Evolutionary conservation across 208 protist species (phyloP).

Genomic region (Naegleria lovaniensis): DNA sequence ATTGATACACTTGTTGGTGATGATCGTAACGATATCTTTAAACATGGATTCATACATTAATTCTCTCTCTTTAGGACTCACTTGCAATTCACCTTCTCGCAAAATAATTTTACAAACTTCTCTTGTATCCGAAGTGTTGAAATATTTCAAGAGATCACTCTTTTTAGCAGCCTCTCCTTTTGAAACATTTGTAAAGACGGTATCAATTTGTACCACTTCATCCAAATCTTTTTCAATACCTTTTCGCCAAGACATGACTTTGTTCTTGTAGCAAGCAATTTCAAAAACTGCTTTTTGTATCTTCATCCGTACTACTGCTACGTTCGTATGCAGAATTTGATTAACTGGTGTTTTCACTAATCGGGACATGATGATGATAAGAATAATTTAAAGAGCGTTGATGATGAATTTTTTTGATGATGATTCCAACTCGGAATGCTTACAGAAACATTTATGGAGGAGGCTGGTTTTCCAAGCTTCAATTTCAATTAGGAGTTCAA

Average conservation of each 20-base stretch:
- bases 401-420: not conserved
- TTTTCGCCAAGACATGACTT: conserved; percentile 64
- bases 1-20: conserved; percentile 66
- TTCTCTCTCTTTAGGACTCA: conserved; percentile 63
- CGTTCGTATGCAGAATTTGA: conserved; percentile 73
- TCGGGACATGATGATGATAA: conserved; percentile 22
- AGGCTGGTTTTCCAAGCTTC: no score
- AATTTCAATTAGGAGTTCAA: no score
- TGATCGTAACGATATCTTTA: conserved; percentile 68
- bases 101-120: conserved; percentile 54
- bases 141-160: conserved; percentile 57
- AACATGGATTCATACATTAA: conserved; percentile 52
- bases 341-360: conserved; percentile 61
- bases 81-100: conserved; percentile 70
- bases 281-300: conserved; percentile 68
- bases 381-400: not conserved
- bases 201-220: conserved; percentile 72
- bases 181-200: conserved; percentile 72
- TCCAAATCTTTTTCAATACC: conserved; percentile 71
- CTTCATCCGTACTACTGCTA: conserved; percentile 71
- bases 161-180: conserved; percentile 71
- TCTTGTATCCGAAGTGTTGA: conserved; percentile 51
- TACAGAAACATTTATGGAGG: no score
- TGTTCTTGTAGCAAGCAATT: conserved; percentile 80
- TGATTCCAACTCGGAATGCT: not conserved